A percentile compares a stretch with the other conserved stretches of the same genome.
phyloP scores from a whole-genome alignment of 1,284 basidiomycete genomes.

The Meira miltonrushii region DNA sequence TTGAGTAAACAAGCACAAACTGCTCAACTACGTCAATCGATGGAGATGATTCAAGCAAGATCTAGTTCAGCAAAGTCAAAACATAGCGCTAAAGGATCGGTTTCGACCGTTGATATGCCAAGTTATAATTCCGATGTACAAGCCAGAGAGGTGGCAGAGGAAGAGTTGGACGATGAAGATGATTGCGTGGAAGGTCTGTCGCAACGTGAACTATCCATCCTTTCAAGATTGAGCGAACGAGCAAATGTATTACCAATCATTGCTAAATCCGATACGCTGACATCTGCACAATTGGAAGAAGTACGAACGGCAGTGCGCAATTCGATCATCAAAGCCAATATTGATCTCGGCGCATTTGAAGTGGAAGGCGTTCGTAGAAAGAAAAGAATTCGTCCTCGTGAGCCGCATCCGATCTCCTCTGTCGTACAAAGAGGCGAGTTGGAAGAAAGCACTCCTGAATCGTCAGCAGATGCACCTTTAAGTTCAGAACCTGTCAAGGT shows the following conservation, averaged over 20 bases:
- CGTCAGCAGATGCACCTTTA: neutral
- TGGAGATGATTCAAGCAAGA: too few relatives aligned
- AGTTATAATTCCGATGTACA: neutral
- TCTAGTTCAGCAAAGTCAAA: too few relatives aligned
- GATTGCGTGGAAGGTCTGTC: slow-evolving; percentile 1
- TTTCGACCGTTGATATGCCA: neutral
- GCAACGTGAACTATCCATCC: neutral
- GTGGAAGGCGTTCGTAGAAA: neutral
- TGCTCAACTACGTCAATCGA: too few relatives aligned
- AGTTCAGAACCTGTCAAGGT: slow-evolving; percentile 4
- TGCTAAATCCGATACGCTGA: slow-evolving; percentile 5
- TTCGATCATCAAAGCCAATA: neutral
- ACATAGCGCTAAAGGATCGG: neutral
- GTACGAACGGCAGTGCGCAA: slow-evolving; percentile 1
- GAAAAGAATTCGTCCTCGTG: neutral
- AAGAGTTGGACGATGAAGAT: neutral
- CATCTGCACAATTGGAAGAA: slow-evolving; percentile 1
- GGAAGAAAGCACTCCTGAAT: neutral
- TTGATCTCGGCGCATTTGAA: slow-evolving; percentile 8
- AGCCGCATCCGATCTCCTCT: too few relatives aligned
- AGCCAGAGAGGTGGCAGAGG: neutral
- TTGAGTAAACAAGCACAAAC: too few relatives aligned
- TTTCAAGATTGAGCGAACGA: slow-evolving; percentile 1
- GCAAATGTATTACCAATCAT: slow-evolving; percentile 8
- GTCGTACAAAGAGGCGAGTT: too few relatives aligned